Evolutionary conservation across 208 protist species (phyloP).

Genomic region (Acanthamoeba royreba): DNA sequence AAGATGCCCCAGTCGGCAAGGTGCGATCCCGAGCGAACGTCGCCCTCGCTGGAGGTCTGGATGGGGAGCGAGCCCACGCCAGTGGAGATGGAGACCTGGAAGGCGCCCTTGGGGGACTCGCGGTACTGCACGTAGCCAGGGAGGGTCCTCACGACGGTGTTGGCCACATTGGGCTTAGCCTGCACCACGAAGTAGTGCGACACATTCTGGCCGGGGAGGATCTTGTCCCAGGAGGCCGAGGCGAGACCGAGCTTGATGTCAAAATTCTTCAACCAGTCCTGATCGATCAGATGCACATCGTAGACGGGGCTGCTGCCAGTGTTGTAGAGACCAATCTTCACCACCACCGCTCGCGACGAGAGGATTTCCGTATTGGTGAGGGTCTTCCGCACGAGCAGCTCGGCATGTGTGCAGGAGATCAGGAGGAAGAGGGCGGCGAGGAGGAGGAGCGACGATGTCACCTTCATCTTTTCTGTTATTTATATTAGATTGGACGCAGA

Average conservation of each 20-base stretch:
- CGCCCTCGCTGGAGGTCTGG: background rate
- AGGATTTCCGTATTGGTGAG: background rate
- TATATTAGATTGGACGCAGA: too few relatives aligned
- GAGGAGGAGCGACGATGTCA: background rate
- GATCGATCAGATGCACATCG: background rate
- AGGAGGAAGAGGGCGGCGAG: background rate
- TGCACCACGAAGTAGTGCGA: conserved; percentile 27
- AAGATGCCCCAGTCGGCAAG: conserved; percentile 14
- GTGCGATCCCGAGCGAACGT: background rate
- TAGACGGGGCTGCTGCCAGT: background rate
- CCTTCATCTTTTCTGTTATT: too few relatives aligned
- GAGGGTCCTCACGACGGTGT: background rate
- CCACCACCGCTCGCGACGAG: background rate
- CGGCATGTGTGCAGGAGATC: background rate
- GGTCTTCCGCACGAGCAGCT: background rate
- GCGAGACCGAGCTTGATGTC: background rate
- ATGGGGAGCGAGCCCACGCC: background rate
- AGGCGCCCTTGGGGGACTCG: background rate
- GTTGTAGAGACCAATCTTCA: background rate
- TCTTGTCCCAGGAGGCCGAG: background rate
- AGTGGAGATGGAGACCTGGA: background rate
- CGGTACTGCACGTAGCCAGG: background rate
- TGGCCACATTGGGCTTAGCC: background rate
- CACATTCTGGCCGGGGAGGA: background rate
- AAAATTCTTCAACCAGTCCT: conserved; percentile 11